These are phyloP conservation scores for Saturnispora quitensis DNA, from an alignment of 805 yeast species.

Conservation along the genomic window DNA sequence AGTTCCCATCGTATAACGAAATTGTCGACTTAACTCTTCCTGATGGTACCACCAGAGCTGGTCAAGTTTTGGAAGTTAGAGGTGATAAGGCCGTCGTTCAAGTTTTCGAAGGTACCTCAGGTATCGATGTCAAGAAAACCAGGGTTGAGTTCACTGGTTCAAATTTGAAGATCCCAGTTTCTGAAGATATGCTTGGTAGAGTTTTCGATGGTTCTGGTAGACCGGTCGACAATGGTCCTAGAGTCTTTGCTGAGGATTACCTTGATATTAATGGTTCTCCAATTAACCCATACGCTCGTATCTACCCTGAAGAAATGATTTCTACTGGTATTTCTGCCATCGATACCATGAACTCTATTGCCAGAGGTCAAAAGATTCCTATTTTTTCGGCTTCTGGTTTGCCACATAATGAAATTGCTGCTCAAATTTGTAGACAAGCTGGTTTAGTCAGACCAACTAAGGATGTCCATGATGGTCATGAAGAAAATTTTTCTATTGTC, in stretches of 20 bases:
- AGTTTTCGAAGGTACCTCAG: slow-evolving; percentile 98
- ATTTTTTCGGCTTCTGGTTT: slow-evolving; percentile 98
- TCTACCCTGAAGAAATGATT: slow-evolving; percentile 99
- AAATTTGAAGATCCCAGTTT: slow-evolving; percentile 84
- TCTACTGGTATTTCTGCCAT: slow-evolving; percentile 98
- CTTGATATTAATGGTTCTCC: slow-evolving; percentile 98
- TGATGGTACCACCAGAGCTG: slow-evolving; percentile 90
- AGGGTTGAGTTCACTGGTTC: slow-evolving; percentile 96
- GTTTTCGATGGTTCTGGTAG: slow-evolving; percentile 98
- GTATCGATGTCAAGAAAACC: slow-evolving; percentile 97
- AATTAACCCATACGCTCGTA: slow-evolving; percentile 95
- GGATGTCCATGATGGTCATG: slow-evolving; percentile 99
- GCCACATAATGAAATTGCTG: slow-evolving; percentile 99
- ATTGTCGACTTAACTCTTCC: slow-evolving; percentile 95
- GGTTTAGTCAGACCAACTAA: slow-evolving; percentile 98
- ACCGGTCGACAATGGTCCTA: slow-evolving; percentile 97
- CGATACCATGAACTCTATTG: slow-evolving; percentile 99
- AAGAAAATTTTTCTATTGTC: slow-evolving; percentile 97
- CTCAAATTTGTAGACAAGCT: slow-evolving; percentile 99
- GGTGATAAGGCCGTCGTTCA: slow-evolving; percentile 97
- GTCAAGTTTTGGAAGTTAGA: slow-evolving; percentile 96
- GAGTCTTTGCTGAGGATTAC: slow-evolving; percentile 96
- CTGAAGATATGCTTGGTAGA: slow-evolving; percentile 96
- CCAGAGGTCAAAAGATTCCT: slow-evolving; percentile 99
- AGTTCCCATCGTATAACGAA: slow-evolving; percentile 87